Evolutionary conservation across 176 grass and related monocot genomes (phyloP).

Genomic region (Eragrostis curvula): DNA sequence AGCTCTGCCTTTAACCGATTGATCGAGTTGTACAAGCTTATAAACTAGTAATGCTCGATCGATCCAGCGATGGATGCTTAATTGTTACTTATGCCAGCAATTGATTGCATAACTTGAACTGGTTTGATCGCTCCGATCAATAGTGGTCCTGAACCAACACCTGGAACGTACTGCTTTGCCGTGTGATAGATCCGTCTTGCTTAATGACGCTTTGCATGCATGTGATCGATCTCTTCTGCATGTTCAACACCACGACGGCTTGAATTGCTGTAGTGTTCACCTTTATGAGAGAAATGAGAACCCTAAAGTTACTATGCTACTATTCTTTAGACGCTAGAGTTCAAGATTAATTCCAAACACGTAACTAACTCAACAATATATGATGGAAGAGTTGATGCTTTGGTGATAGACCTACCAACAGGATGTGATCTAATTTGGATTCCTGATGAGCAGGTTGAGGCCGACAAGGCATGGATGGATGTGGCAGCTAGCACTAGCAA

Average conservation of each 20-base stretch:
- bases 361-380: background rate
- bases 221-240: background rate
- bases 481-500: conserved; percentile 41
- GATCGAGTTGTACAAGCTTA: background rate
- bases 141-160: conserved; percentile 14
- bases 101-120: background rate
- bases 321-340: background rate
- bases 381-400: background rate
- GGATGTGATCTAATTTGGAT: background rate
- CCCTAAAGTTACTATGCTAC: background rate
- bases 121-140: background rate
- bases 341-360: background rate
- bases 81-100: background rate
- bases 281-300: conserved; percentile 24
- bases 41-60: background rate
- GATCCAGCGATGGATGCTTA: background rate
- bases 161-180: background rate
- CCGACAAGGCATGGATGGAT: conserved; percentile 48
- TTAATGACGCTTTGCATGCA: no score
- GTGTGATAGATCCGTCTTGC: background rate
- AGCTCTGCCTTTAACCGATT: background rate
- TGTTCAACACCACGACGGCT: background rate
- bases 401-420: background rate
- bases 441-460: background rate
- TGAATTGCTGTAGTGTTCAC: conserved; percentile 6